Conservation (phyloP, 306 rosid genomes). For the Quercus robur region DNA sequence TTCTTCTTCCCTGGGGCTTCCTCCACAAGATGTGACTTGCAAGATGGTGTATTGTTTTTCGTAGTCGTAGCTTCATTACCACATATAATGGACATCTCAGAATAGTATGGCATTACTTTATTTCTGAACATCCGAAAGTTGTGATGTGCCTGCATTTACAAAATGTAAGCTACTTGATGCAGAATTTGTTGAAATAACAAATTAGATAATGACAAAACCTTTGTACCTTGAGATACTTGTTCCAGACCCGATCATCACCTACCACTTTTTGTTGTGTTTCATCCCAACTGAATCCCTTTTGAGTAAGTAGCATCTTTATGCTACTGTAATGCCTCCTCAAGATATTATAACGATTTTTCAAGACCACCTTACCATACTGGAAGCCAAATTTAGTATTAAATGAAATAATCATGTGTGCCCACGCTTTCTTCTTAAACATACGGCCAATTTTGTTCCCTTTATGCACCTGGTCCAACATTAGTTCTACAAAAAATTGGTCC, state of each 20-base stretch:
- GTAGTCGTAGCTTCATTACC: slow-evolving; percentile 31
- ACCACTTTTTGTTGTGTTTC: slow-evolving; percentile 38
- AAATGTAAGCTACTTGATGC: neutral
- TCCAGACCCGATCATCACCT: slow-evolving; percentile 48
- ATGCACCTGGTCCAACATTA: slow-evolving; percentile 45
- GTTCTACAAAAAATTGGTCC: slow-evolving; percentile 45
- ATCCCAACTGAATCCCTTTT: slow-evolving; percentile 54
- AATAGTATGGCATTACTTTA: slow-evolving; percentile 48
- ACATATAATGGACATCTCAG: slow-evolving; percentile 40
- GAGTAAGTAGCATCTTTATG: slow-evolving; percentile 38
- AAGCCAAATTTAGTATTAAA: slow-evolving; percentile 40
- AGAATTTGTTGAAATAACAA: neutral
- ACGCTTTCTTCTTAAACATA: slow-evolving; percentile 44
- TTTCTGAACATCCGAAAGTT: slow-evolving; percentile 36
- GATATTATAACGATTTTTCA: slow-evolving; percentile 47
- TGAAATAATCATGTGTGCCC: slow-evolving; percentile 43
- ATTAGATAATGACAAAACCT: neutral
- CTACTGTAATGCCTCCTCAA: slow-evolving; percentile 45
- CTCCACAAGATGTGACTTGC: slow-evolving; percentile 26
- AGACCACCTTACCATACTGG: slow-evolving; percentile 39
- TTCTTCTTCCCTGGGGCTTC: slow-evolving; percentile 19
- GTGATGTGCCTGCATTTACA: slow-evolving; percentile 43
- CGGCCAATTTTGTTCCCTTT: slow-evolving; percentile 49
- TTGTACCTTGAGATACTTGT: slow-evolving; percentile 42
- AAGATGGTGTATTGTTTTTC: neutral